Base-by-base conservation (phyloP, 164 flowering plant species). In the Buxus sempervirens region DNA sequence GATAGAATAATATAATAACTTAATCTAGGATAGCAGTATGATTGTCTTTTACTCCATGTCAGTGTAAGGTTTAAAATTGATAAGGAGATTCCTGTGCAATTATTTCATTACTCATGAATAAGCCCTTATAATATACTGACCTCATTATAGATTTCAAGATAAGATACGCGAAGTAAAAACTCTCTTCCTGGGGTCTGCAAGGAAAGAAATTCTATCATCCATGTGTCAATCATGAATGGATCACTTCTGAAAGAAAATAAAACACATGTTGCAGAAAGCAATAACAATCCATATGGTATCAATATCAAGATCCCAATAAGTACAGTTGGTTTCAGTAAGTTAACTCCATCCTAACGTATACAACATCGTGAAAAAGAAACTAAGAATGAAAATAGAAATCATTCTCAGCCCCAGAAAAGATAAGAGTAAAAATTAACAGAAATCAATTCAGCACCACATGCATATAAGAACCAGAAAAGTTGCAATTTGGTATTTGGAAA, bases 91-190 rank as follows among this genome's bases (percentile, higher is more conserved):
- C 38, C 38, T 26, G 41, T 9, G 32, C 58, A 32, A 5, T 57
- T 0, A 55, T 21, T 9, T 38, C 36, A 45, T 23, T 21, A 45
- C 9, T n/a, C 25, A 62, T 49, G 23, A 26, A 42, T 28, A n/a
- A n/a, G 16, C 45, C 48, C 27, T 68, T 19, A 62, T 59, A 38
- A n/a, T 45, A 51, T 10, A 76, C 85, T 71, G 10, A 90, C 98
- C 97, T 94, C 98, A 74, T 94, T 94, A 67, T 94, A 94, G 65
- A 94, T 94, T 79, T 94, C 98, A 76, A 94, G 89, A 83, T 94
- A 94, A n/a, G 98, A 94, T 22, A 94, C 97, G 1, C 98, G 97
- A 68, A 94, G 93, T 62, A 94, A 79, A 77, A 82, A 94, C 77
- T 94, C 98, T 54, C 97, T 82, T 66, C 98, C 98, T 49, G 97